phyloP scores from a whole-genome alignment of 305 asterid species.

The Stenogyne calaminthoides region DNA sequence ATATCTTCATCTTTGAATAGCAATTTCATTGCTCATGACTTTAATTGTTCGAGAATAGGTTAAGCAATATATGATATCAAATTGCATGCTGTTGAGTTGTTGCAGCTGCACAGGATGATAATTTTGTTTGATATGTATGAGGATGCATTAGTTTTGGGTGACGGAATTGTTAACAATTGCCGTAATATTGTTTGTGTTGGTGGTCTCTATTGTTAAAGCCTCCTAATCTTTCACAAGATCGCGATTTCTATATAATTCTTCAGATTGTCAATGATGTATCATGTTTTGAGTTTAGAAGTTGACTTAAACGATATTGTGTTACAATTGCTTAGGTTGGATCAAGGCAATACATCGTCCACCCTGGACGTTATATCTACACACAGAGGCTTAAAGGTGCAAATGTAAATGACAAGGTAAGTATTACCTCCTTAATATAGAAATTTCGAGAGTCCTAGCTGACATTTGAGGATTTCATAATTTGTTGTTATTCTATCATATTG shows the following conservation, averaged over 20 bases:
- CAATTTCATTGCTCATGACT: background rate
- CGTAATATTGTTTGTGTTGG: background rate
- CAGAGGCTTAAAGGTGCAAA: conserved; percentile 96
- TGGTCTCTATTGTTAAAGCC: conserved; percentile 10
- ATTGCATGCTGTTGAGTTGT: background rate
- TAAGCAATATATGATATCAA: background rate
- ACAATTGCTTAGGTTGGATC: conserved; percentile 66
- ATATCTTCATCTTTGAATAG: background rate
- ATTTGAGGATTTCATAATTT: background rate
- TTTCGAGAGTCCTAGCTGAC: conserved; percentile 3
- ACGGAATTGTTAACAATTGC: conserved; percentile 6
- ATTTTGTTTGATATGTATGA: background rate
- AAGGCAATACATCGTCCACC: conserved; percentile 90
- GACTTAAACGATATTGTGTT: conserved; percentile 13
- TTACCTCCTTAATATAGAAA: conserved; percentile 19
- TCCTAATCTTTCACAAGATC: conserved; percentile 1
- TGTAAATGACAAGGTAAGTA: conserved; percentile 79
- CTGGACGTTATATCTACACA: conserved; percentile 85
- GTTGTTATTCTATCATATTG: conserved; percentile 6
- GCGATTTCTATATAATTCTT: background rate
- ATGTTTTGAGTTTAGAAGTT: conserved; percentile 16
- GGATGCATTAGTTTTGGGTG: background rate
- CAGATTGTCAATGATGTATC: background rate
- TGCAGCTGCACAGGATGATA: background rate
- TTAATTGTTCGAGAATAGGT: background rate